Evolutionary conservation across 345 rosid species (phyloP).

Genomic region (Moricandia moricandioides): DNA sequence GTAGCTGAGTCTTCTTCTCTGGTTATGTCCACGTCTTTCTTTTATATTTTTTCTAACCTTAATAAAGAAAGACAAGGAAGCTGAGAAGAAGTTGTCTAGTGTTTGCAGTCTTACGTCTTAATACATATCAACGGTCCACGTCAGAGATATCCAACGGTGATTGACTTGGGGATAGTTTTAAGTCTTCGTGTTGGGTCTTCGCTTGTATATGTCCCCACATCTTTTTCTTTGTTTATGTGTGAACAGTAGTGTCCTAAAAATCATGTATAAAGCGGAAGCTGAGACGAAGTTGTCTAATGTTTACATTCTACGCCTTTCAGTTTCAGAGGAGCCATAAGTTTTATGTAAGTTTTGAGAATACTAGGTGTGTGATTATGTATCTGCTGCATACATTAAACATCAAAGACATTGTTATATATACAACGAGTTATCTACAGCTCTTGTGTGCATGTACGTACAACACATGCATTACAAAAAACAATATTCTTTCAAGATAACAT

Average conservation of each 20-base stretch:
- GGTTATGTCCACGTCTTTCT: neutral
- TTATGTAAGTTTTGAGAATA: no score
- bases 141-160: constrained; percentile 7
- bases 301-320: neutral
- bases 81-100: neutral
- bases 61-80: neutral
- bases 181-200: neutral
- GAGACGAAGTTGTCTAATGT: neutral
- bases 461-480: neutral
- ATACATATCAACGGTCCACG: neutral
- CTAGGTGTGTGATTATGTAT: neutral
- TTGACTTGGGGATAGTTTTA: neutral
- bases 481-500: no score
- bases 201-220: neutral
- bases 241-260: no score
- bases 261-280: neutral
- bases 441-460: neutral
- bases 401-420: no score
- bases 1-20: neutral
- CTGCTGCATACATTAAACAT: no score
- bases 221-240: neutral
- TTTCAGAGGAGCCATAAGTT: neutral
- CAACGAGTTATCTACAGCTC: neutral
- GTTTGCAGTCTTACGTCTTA: neutral
- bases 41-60: neutral